Base-by-base conservation (phyloP, 2,329 filamentous ascomycete species). In the Colletotrichum theobromicola region DNA sequence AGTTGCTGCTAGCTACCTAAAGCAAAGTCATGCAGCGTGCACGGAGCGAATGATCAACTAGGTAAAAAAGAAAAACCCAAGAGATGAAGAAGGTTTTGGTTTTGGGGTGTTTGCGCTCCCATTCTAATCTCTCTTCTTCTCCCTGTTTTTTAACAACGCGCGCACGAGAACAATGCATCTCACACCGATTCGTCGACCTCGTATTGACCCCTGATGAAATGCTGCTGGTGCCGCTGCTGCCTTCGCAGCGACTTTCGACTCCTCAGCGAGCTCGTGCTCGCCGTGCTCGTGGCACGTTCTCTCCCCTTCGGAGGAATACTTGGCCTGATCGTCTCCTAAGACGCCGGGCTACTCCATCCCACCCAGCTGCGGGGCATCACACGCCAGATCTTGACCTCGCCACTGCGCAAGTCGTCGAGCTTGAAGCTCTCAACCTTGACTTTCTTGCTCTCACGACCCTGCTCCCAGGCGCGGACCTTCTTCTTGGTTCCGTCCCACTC, bases 401-500 rank as follows among this genome's bases (percentile, higher is more conserved):
- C 97, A 83, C 94, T 96, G 81, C 95, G 90, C 82, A 99, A 82
- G 85, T 99, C 97, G 58, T 96, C 95, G 75, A 99, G 89, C 86
- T 96, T 94, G 86, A 96, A 98, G 85, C 95, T 98, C 88, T 98
- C 96, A 75, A 95, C 87, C 87, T 97, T 97, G 69, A 97, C 93
- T 88, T 98, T 98, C 84, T 94, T 96, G 83, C 92, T 96, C 87
- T 98, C 96, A 16, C 96, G 88, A 0, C 96, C 96, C 82, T 99
- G 97, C 84, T 98, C 97, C 94, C 95, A 98, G 2, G 93, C 96
- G 32, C 96, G 88, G 30, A 99, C 93, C 89, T 98, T 98, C 90
- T 98, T 98, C 90, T 98, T 98, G 53, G 95, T 98, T 4, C 97
- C 97, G 83, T 99, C 97, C 97, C 97, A 99, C 83, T 99, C 97